Conservation (phyloP, 2,329 filamentous ascomycete species). For the Clarireedia hainanense region DNA sequence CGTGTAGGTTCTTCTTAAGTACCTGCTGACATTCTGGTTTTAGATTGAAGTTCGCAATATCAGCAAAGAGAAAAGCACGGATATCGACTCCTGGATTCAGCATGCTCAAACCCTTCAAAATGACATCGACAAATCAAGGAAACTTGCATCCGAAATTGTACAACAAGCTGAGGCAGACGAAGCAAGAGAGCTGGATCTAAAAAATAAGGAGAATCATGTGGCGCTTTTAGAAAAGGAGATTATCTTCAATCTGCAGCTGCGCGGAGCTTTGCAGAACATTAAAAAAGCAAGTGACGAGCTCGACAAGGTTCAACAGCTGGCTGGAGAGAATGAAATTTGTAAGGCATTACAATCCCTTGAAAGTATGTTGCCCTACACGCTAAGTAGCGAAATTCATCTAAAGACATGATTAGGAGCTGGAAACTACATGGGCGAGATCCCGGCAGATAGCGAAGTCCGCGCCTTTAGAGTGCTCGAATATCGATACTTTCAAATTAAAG, state of each 20-base stretch:
- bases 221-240: constrained; percentile 51
- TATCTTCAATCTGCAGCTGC: constrained; percentile 50
- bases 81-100: constrained; percentile 78
- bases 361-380: constrained; percentile 33
- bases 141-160: constrained; percentile 73
- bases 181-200: constrained; percentile 31
- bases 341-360: constrained; percentile 51
- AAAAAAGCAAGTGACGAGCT: constrained; percentile 53
- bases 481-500: constrained; percentile 58
- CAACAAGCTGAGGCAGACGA: constrained; percentile 62
- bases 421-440: constrained; percentile 49
- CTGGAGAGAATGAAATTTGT: constrained; percentile 45
- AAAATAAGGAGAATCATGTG: constrained; percentile 44
- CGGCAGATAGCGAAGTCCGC: constrained; percentile 52
- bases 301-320: constrained; percentile 50
- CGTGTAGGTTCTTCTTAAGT: too few relatives aligned
- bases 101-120: constrained; percentile 78
- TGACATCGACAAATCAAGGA: constrained; percentile 75
- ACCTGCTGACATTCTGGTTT: constrained; percentile 6
- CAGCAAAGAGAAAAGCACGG: constrained; percentile 67
- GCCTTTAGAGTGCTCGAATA: constrained; percentile 57
- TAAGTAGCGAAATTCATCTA: constrained; percentile 13
- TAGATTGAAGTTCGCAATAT: constrained; percentile 59
- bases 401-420: constrained; percentile 40
- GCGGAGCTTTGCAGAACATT: constrained; percentile 43